Evolutionary conservation across 345 rosid species (phyloP).

Genomic region (Eucalyptus marginata): DNA sequence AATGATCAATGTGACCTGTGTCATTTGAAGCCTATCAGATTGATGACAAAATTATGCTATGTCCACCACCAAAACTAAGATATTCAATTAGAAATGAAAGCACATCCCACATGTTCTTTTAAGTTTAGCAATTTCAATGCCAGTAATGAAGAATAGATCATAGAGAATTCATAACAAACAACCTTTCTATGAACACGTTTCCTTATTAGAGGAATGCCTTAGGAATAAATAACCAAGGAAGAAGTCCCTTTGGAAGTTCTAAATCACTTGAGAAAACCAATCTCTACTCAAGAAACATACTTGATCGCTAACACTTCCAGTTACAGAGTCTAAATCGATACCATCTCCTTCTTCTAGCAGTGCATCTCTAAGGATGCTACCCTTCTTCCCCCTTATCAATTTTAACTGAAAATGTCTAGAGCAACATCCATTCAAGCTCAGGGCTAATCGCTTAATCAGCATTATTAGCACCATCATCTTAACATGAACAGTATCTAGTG

Average conservation of each 20-base stretch:
- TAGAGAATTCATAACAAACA: neutral
- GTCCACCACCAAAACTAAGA: neutral
- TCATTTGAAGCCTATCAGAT: neutral
- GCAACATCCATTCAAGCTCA: neutral
- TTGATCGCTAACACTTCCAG: neutral
- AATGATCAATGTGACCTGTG: constrained; percentile 86
- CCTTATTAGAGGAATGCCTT: neutral
- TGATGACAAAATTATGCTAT: neutral
- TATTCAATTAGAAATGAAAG: neutral
- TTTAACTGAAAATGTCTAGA: neutral
- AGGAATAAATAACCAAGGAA: neutral
- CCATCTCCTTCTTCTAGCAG: neutral
- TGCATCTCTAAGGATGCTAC: neutral
- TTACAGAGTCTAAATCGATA: neutral
- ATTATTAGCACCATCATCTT: neutral
- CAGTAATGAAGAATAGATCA: neutral
- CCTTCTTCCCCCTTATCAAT: neutral
- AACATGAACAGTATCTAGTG: neutral
- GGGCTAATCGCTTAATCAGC: neutral
- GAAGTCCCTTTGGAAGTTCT: neutral
- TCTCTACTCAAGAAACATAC: neutral
- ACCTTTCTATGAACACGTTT: neutral
- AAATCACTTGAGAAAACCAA: neutral
- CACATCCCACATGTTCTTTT: neutral
- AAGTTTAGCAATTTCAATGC: neutral